Evolutionary conservation across 2,329 filamentous ascomycete species (phyloP), one percentile per base, ranked within the genome.

Genomic region (Colletotrichum sidae): DNA sequence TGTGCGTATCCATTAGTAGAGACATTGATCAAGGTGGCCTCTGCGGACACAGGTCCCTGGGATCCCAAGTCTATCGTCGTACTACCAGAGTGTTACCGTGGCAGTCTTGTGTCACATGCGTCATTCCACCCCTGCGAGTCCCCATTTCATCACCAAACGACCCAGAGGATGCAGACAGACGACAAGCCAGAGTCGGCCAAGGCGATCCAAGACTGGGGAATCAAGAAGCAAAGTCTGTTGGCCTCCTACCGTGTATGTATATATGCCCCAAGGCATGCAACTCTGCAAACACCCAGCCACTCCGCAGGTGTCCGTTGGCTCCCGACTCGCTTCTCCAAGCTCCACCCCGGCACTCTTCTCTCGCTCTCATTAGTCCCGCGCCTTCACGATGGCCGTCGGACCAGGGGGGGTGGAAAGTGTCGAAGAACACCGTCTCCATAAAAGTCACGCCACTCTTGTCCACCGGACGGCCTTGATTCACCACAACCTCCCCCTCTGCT

Each of bases 401-500:
- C 25, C 38, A 45, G 37, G 45, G 55, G 46, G 55, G 10, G 55
- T 8, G 37, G 37, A 25, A 34, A 51, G 17, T n/a, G 35, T 33
- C 5, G 13, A 15, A 50, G 33, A 50, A 35, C 17, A 25, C 25
- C 33, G 39, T 51, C 47, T 38, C 63, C 63, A 66, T 57, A 66
- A 66, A 57, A 66, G 63, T 66, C 63, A 66, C 52, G 63, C 63
- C 63, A 66, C 63, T 65, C 58, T 47, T 41, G 42, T 45, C 61
- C 63, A 63, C 57, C 58, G 42, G 42, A 44, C 25, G 25, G 35
- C 59, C 58, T 53, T 42, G 62, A 62, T 52, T 57, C 47, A 38
- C 56, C 42, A 44, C 25, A 4, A 25, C 25, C 25, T 25, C 42
- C 42, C 15, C 52, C 52, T 25, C 25, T 25, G 25, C 25, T 25